These are phyloP conservation scores for Asterophora lycoperdoides DNA, from an alignment of 768 basidiomycete species.

Conservation along the genomic window DNA sequence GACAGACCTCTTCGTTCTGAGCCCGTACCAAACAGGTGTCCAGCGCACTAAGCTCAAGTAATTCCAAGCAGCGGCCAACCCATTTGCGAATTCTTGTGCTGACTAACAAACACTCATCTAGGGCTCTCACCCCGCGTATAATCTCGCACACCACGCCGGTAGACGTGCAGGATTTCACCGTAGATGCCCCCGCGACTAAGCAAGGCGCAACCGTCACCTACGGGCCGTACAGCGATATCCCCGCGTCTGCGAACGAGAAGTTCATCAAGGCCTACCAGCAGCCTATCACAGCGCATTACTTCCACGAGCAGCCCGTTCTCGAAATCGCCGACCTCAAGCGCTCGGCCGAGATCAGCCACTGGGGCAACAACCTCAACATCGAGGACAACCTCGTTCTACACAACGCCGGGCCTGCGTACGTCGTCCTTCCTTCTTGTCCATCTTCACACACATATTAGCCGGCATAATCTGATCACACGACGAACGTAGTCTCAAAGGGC, in stretches of 20 bases:
- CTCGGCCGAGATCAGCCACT: slow-evolving; percentile 89
- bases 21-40: slow-evolving; percentile 75
- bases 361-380: slow-evolving; percentile 93
- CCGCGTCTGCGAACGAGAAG: slow-evolving; percentile 49
- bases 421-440: not conserved
- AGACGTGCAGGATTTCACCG: slow-evolving; percentile 52
- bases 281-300: slow-evolving; percentile 71
- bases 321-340: slow-evolving; percentile 72
- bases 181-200: slow-evolving; percentile 61
- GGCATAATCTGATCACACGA: not conserved
- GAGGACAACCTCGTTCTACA: slow-evolving; percentile 82
- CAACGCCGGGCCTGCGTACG: slow-evolving; percentile 89
- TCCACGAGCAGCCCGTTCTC: slow-evolving; percentile 76
- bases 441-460: slow-evolving; percentile 2
- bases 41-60: slow-evolving; percentile 89
- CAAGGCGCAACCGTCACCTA: slow-evolving; percentile 81
- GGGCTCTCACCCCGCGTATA: slow-evolving; percentile 68
- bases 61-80: slow-evolving; percentile 22
- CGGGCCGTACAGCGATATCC: slow-evolving; percentile 80
- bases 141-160: slow-evolving; percentile 69
- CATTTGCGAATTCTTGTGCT: not conserved
- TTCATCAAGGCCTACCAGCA: slow-evolving; percentile 64
- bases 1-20: slow-evolving; percentile 75
- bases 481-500: slow-evolving; percentile 80
- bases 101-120: slow-evolving; percentile 23